Base-by-base conservation (phyloP, 352 stramenopile genomes). In the Phytopythium litorale region DNA sequence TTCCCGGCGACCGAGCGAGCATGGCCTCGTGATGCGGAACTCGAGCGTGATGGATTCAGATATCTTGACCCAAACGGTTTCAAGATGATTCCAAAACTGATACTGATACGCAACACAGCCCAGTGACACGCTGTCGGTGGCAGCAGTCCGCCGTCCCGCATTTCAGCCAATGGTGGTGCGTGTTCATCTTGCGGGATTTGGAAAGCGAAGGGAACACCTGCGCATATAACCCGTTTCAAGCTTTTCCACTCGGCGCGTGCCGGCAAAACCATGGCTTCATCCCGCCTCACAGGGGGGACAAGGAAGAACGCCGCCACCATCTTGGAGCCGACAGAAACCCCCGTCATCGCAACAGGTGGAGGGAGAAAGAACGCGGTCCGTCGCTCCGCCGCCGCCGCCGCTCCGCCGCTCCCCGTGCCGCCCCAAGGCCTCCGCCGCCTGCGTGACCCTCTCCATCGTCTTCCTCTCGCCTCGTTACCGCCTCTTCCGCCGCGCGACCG, bases 311-410 rank as follows among this genome's bases (percentile, higher is more conserved):
- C 48, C 48, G 33, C 48, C 48, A 54, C 28, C 48, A 7, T 38
- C 48, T 12, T 33, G 15, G 28, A 30, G 25, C 48, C 5, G n/a
- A 23, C 15, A 32, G 53, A 58, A 58, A 58, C 53, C 53, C 53
- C 53, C 53, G 33, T 58, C 53, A 58, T 21, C 43, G 33, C 53
- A 43, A 58, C 53, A 43, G 33, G 53, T 49, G 35, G 53, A 58
- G 35, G 35, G 53, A 58, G 53, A 46, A 58, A 49, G 53, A 58
- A 58, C 32, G 53, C 53, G 35, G 19, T 28, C n/a, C 33, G 8
- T 5, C 53, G 35, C 53, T 32, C 25, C 52, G 33, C 32, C 51
- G 30, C 51, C 32, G 51, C 30, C 28, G 4, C 18, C 50, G 50
- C 32, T 18, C 37, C 18, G 11, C 52, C n/a, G 11, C 53, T 18